Conservation (phyloP, 2,329 filamentous ascomycete species). For the Penicillium sp. region DNA sequence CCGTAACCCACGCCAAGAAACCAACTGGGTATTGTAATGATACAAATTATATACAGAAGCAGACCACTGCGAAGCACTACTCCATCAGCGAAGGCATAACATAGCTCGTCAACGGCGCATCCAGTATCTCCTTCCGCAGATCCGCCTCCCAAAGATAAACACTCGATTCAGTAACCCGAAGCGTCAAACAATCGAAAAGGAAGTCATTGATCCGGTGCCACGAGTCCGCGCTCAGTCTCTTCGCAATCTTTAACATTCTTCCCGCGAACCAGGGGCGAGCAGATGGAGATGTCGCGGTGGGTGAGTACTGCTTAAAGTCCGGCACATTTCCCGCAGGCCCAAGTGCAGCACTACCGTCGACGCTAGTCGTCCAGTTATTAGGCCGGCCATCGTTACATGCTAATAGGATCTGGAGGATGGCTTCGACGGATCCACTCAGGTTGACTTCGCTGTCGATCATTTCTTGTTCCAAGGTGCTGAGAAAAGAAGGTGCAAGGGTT, state of each 20-base stretch:
- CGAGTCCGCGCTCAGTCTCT: constrained; percentile 32
- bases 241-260: constrained; percentile 42
- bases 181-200: constrained; percentile 36
- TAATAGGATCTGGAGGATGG: constrained; percentile 40
- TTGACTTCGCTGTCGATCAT: constrained; percentile 37
- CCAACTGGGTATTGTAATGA: background rate
- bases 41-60: background rate
- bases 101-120: constrained; percentile 38
- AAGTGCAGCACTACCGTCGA: background rate
- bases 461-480: constrained; percentile 31
- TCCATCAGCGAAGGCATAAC: constrained; percentile 24
- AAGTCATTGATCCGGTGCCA: constrained; percentile 39
- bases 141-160: constrained; percentile 32
- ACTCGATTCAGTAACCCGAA: constrained; percentile 24
- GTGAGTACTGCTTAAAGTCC: constrained; percentile 32
- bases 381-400: constrained; percentile 31
- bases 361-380: background rate
- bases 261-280: constrained; percentile 41
- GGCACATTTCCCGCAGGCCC: constrained; percentile 4
- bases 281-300: constrained; percentile 23
- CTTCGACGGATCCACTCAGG: constrained; percentile 39
- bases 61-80: background rate
- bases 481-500: constrained; percentile 31
- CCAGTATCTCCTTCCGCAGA: constrained; percentile 37
- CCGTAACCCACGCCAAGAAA: background rate